phyloP scores from a whole-genome alignment of 148 eudicot genomes.

The Polygonum maritimum region DNA sequence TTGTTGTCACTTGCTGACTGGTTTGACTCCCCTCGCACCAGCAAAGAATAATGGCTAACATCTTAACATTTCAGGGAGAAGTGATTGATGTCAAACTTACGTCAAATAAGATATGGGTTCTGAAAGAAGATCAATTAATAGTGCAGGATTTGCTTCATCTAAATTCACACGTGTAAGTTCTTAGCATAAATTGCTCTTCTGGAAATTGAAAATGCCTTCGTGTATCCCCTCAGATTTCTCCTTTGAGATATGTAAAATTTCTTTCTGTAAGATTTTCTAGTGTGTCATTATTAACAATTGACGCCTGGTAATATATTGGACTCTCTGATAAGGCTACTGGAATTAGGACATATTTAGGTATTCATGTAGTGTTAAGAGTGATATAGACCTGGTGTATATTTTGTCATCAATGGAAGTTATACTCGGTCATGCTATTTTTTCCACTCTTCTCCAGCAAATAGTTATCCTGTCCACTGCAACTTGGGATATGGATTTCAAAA shows the following conservation, averaged over 20 bases:
- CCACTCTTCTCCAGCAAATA: not conserved
- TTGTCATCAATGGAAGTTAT: not conserved
- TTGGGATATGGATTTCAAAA: not conserved
- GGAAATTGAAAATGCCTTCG: not conserved
- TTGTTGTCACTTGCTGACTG: constrained; percentile 4
- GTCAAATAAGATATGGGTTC: constrained; percentile 63
- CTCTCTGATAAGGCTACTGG: not conserved
- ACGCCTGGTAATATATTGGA: not conserved
- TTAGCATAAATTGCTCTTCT: not conserved
- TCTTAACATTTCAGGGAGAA: constrained; percentile 34
- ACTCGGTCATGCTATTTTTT: not conserved
- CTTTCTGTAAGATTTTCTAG: not conserved
- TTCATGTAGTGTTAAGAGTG: not conserved
- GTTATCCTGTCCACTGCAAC: not conserved
- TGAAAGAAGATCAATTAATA: constrained; percentile 65
- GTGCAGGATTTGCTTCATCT: constrained; percentile 34
- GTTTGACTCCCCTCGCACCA: not conserved
- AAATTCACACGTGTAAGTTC: constrained; percentile 40
- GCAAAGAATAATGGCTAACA: not conserved
- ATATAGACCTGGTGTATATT: not conserved
- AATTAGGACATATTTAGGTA: not conserved
- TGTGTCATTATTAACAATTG: not conserved
- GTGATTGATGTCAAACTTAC: constrained; percentile 63
- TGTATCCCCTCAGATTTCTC: not conserved
- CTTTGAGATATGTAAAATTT: not conserved